Percentiles rank a stretch among this genome's conserved stretches.
phyloP scores from a whole-genome alignment of 2,329 filamentous ascomycete species.

The Cladosporium sp. region DNA sequence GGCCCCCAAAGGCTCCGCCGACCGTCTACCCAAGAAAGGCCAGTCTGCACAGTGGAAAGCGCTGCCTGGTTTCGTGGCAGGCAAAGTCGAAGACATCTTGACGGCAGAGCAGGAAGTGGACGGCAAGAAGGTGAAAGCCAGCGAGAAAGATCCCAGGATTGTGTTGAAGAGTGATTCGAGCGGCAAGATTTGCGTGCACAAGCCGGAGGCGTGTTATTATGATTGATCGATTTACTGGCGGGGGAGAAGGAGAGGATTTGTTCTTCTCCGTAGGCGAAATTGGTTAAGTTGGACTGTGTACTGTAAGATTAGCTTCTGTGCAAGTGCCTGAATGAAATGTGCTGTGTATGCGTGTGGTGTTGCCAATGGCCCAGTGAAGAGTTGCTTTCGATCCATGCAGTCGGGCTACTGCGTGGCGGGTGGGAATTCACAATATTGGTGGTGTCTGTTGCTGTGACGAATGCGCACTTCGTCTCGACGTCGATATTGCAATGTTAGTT shows the following conservation, averaged over 20 bases:
- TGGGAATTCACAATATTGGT: too few species aligned
- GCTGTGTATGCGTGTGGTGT: too few species aligned
- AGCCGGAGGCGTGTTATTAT: constrained; percentile 42
- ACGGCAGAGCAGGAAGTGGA: constrained; percentile 39
- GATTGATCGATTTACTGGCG: constrained; percentile 23
- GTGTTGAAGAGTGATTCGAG: constrained; percentile 37
- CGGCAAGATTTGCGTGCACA: constrained; percentile 42
- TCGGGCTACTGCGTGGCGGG: too few species aligned
- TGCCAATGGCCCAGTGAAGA: too few species aligned
- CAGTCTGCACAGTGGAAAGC: constrained; percentile 41
- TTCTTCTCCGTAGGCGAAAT: too few species aligned
- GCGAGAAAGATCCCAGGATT: constrained; percentile 40
- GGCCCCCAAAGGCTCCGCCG: constrained; percentile 28
- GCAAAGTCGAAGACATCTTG: constrained; percentile 40
- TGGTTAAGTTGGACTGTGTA: too few species aligned
- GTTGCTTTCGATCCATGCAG: too few species aligned
- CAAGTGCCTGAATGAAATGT: too few species aligned
- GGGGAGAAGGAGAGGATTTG: not conserved
- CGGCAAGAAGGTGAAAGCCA: constrained; percentile 40
- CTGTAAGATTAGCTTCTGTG: too few species aligned
- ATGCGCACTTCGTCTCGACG: too few species aligned
- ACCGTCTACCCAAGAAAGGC: constrained; percentile 38
- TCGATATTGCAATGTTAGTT: too few species aligned
- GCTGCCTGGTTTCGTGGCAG: constrained; percentile 37
- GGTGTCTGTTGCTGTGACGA: too few species aligned